Evolutionary conservation across 2,329 filamentous ascomycete genomes (phyloP), one percentile per base, ranked within the genome.

Genomic region (Aureobasidium mangrovei): DNA sequence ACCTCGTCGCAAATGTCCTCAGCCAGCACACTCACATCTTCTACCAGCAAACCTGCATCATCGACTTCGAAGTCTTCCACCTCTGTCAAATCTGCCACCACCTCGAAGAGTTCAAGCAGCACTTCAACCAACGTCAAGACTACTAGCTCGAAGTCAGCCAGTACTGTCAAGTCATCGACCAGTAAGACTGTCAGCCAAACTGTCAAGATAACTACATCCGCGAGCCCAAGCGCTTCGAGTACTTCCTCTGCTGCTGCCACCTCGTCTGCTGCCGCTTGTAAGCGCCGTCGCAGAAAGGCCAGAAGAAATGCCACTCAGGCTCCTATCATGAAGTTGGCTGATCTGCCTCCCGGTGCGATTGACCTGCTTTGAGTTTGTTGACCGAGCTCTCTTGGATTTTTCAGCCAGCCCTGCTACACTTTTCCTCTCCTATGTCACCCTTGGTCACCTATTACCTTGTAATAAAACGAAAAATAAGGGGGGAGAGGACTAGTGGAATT

Each of bases 1-100:
- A 33, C 47, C 6, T 35, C 38, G 18, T 51, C 47, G 5, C 12
- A 12, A 33, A 7, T 9, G 4, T 44, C 48, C 31, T 35, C 24
- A 31, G 26, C 39, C 48, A 53, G 48, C 39, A 53, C 48, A 53
- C 48, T 53, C 48, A 53, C 38, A 43, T 12, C 31, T 8, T 44
- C 48, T 39, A 9, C 7, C 40, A 53, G 48, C 32, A 53, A 32
- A 33, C n/a, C 29, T 10, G 26, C 47, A 28, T 26, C 38, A 7
- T 27, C 40, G 5, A 27, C 18, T 10, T 6, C 32, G 6, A 35
- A 35, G 10, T 6, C 6, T 6, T 6, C 32, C 7, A 35, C 32
- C 32, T 7, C 10, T 7, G 32, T 26, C 43, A 39, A 38, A 7
- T 33, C 45, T 4, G 38, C 45, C 10, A 38, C 33, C 3, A 47